phyloP scores from a whole-genome alignment of 768 basidiomycete species.

The Clitopilus passeckerianus region DNA sequence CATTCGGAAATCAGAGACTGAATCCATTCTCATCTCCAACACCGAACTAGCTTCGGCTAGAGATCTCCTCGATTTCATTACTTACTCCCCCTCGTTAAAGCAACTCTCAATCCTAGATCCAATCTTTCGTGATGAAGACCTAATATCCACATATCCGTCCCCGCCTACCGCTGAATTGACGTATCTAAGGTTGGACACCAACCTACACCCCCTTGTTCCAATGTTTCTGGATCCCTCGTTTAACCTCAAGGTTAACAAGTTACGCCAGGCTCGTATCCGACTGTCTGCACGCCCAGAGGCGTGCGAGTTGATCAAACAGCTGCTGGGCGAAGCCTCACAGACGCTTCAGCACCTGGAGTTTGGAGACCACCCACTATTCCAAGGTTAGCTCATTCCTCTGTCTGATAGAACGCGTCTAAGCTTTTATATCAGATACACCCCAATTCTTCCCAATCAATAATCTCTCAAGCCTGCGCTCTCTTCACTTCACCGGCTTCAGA shows the following conservation, averaged over 20 bases:
- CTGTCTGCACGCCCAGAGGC: background rate
- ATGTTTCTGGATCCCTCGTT: constrained; percentile 1
- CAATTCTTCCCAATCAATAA: constrained; percentile 2
- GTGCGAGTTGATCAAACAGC: constrained; percentile 1
- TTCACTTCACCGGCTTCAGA: constrained; percentile 2
- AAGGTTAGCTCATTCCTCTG: background rate
- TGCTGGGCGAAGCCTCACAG: background rate
- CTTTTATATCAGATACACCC: background rate
- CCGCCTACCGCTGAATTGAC: background rate
- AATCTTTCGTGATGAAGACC: background rate
- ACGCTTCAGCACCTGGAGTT: constrained; percentile 4
- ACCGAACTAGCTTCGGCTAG: background rate
- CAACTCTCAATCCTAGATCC: background rate
- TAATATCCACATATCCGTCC: background rate
- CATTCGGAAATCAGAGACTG: background rate
- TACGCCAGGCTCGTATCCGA: constrained; percentile 2
- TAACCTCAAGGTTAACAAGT: constrained; percentile 3
- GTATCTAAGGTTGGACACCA: constrained; percentile 1
- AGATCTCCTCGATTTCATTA: background rate
- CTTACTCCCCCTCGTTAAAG: background rate
- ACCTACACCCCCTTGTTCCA: background rate
- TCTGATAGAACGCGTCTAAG: background rate
- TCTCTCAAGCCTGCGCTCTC: constrained; percentile 1
- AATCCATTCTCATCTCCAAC: background rate
- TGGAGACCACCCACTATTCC: constrained; percentile 1